Conservation (phyloP, 176 grass and related monocot species). For the Oryza glaberrima region DNA sequence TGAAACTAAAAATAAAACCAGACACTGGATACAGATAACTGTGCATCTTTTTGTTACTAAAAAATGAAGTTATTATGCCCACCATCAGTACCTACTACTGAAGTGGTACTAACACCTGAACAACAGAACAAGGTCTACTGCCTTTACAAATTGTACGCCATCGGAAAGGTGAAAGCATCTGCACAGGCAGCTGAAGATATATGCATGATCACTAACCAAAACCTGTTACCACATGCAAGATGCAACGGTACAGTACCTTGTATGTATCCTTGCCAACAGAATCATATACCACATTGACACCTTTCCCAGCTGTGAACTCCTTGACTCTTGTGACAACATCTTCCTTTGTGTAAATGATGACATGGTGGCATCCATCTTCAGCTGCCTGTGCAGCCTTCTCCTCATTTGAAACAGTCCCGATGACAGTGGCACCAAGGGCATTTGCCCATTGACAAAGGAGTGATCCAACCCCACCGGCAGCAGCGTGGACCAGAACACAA, state of each 20-base stretch:
- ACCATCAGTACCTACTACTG: no score
- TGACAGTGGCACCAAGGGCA: constrained; percentile 84
- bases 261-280: constrained; percentile 92
- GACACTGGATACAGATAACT: no score
- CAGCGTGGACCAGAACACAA: constrained; percentile 76
- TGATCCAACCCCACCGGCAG: constrained; percentile 88
- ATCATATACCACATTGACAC: constrained; percentile 90
- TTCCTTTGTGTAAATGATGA: constrained; percentile 79
- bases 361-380: constrained; percentile 78
- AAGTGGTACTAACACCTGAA: not conserved
- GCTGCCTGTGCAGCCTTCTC: constrained; percentile 77
- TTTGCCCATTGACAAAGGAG: constrained; percentile 94
- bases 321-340: constrained; percentile 79
- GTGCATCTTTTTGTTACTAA: no score
- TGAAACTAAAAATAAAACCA: not conserved
- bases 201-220: no score
- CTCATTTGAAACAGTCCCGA: constrained; percentile 87
- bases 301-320: constrained; percentile 80
- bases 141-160: not conserved
- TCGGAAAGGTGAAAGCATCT: not conserved
- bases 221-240: not conserved
- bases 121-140: not conserved
- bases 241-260: constrained; percentile 51
- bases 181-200: no score
- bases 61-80: no score